A percentile compares a stretch with the other conserved stretches of the same genome.
phyloP scores from a whole-genome alignment of 129 eudicot species.

The Cynara cardunculus region DNA sequence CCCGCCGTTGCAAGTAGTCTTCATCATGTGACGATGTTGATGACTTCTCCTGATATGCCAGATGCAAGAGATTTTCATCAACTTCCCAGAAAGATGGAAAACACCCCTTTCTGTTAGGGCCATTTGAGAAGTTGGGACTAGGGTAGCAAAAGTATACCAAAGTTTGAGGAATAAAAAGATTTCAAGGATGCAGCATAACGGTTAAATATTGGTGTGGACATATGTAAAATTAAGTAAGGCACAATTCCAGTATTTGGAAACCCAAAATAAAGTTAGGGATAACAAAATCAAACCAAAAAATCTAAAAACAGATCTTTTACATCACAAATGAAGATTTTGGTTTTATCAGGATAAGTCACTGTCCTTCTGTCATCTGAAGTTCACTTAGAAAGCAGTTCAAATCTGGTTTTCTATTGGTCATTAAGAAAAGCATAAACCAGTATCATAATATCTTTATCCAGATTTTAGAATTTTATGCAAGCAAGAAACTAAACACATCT shows the following conservation, averaged over 20 bases:
- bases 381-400: neutral
- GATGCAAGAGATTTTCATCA: slow-evolving; percentile 22
- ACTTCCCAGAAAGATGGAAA: neutral
- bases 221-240: neutral
- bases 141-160: neutral
- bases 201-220: too few relatives aligned
- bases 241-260: neutral
- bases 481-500: neutral
- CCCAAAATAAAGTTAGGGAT: neutral
- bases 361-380: neutral
- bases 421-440: neutral
- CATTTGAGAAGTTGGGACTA: neutral
- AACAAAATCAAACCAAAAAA: too few relatives aligned
- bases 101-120: neutral
- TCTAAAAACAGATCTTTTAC: neutral
- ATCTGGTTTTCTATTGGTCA: neutral
- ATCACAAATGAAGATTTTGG: neutral
- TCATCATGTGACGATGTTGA: slow-evolving; percentile 42
- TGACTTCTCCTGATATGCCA: slow-evolving; percentile 64
- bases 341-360: neutral
- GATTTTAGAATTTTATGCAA: neutral
- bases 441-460: neutral
- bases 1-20: slow-evolving; percentile 51
- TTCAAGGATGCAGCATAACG: neutral
- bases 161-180: neutral